phyloP scores from a whole-genome alignment of 169 alveolate genomes.

The Eimeria praecox region DNA sequence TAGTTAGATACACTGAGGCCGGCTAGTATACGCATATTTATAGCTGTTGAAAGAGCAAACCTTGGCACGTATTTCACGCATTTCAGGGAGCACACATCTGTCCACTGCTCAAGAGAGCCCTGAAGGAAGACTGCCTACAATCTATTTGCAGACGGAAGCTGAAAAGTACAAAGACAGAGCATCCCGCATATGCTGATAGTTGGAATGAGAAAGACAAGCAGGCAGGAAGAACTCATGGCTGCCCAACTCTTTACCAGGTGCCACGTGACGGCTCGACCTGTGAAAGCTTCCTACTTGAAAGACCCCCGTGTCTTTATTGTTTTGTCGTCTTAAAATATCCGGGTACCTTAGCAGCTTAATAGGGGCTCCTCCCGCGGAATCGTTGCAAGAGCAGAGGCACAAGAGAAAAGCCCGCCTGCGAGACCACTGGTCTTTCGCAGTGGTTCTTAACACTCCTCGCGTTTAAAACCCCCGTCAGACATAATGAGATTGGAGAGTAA shows the following conservation, averaged over 20 bases:
- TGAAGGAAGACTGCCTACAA: background rate
- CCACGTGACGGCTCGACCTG: background rate
- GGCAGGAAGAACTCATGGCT: background rate
- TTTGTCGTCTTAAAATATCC: no score
- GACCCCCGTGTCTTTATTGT: background rate
- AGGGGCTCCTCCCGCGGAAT: no score
- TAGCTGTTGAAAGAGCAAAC: background rate
- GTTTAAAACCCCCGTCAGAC: no score
- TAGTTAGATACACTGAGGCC: no score
- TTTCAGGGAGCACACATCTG: background rate
- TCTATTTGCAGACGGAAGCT: background rate
- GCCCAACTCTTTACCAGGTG: background rate
- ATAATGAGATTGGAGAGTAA: no score
- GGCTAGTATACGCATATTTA: no score
- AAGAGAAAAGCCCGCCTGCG: no score
- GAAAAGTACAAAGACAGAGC: background rate
- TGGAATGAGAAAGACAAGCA: background rate
- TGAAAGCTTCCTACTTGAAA: background rate
- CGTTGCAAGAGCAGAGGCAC: no score
- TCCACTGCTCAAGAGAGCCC: background rate
- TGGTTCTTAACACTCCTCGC: no score
- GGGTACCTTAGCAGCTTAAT: no score
- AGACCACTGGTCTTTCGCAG: no score
- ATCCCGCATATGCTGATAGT: background rate
- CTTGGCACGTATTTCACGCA: background rate